Conservation (phyloP, 1,284 basidiomycete species). For the Ceratobasidium sp. region DNA sequence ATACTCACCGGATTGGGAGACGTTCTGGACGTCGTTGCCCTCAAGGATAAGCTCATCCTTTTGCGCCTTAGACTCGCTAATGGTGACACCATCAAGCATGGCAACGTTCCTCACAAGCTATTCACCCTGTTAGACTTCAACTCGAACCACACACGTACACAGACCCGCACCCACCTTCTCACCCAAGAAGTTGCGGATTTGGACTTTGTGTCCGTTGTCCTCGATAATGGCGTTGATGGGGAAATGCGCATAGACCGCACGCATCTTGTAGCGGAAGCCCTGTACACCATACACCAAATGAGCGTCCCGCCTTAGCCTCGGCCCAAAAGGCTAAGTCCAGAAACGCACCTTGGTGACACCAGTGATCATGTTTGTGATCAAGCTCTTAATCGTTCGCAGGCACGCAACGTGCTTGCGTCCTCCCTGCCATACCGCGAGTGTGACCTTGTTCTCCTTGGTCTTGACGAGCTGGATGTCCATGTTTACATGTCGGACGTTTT, state of each 20-base stretch:
- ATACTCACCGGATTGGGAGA: slow-evolving; percentile 88
- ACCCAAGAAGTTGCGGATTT: slow-evolving; percentile 99
- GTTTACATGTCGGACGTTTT: slow-evolving; percentile 94
- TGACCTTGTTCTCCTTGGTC: slow-evolving; percentile 77
- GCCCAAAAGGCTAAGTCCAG: background rate
- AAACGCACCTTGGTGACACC: slow-evolving; percentile 89
- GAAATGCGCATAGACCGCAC: slow-evolving; percentile 99
- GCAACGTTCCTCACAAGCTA: slow-evolving; percentile 91
- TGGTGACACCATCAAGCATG: slow-evolving; percentile 92
- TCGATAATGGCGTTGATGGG: slow-evolving; percentile 99
- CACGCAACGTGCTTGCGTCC: slow-evolving; percentile 99
- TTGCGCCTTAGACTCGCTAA: slow-evolving; percentile 92
- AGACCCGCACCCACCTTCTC: slow-evolving; percentile 77
- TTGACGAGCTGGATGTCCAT: slow-evolving; percentile 93
- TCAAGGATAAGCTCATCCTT: slow-evolving; percentile 96
- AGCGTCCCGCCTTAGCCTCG: background rate
- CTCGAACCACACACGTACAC: background rate
- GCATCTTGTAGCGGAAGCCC: slow-evolving; percentile 99
- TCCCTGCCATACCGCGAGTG: slow-evolving; percentile 98
- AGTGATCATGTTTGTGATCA: slow-evolving; percentile 98
- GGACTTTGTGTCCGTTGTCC: slow-evolving; percentile 80
- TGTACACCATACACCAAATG: slow-evolving; percentile 53
- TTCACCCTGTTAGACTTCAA: slow-evolving; percentile 7
- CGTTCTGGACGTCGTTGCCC: slow-evolving; percentile 95
- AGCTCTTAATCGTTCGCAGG: slow-evolving; percentile 93